phyloP scores from a whole-genome alignment of 2,329 filamentous ascomycete genomes.

The Fusarium hostae region DNA sequence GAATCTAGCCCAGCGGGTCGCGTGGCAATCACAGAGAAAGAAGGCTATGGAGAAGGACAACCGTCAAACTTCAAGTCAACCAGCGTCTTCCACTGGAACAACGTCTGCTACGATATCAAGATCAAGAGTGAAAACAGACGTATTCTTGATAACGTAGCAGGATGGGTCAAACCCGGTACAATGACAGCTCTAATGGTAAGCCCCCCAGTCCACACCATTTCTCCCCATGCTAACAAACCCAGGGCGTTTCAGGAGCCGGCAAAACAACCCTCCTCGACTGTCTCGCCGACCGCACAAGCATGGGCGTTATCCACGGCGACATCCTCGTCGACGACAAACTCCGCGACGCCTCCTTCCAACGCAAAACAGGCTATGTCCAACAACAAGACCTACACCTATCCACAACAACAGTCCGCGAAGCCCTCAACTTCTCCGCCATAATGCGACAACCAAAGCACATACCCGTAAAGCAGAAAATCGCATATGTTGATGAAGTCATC shows the following conservation, averaged over 20 bases:
- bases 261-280: slow-evolving; percentile 89
- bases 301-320: slow-evolving; percentile 84
- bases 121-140: slow-evolving; percentile 78
- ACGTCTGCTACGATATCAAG: slow-evolving; percentile 77
- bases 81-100: slow-evolving; percentile 83
- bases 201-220: background rate
- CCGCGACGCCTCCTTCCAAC: slow-evolving; percentile 82
- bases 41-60: slow-evolving; percentile 8
- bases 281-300: slow-evolving; percentile 81
- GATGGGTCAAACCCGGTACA: slow-evolving; percentile 90
- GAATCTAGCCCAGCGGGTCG: slow-evolving; percentile 27
- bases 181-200: slow-evolving; percentile 81
- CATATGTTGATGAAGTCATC: slow-evolving; percentile 83
- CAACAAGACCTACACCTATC: slow-evolving; percentile 87
- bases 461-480: slow-evolving; percentile 76
- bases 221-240: background rate
- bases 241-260: slow-evolving; percentile 78
- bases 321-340: slow-evolving; percentile 72
- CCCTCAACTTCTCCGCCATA: slow-evolving; percentile 82
- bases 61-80: slow-evolving; percentile 61
- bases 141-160: slow-evolving; percentile 83
- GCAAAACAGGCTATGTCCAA: slow-evolving; percentile 88
- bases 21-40: slow-evolving; percentile 17
- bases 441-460: slow-evolving; percentile 80
- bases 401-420: slow-evolving; percentile 85